These are phyloP conservation scores for Aspergillus mulundensis DNA, from an alignment of 495 filamentous ascomycete genomes.

Conservation along the genomic window DNA sequence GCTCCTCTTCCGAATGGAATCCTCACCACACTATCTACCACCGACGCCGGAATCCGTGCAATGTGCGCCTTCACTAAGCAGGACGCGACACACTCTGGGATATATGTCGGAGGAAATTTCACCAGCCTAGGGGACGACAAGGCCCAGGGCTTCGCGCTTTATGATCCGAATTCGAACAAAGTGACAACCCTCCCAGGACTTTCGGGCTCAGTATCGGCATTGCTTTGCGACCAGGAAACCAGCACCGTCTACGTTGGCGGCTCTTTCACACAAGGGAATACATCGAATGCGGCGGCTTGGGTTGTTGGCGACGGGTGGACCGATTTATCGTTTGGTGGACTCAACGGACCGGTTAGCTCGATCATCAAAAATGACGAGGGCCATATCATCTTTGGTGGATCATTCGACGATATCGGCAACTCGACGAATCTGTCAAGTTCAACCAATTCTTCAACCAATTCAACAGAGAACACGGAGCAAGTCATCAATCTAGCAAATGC, in stretches of 20 bases:
- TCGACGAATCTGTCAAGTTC: constrained; percentile 55
- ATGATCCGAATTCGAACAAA: constrained; percentile 61
- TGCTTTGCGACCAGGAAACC: constrained; percentile 79
- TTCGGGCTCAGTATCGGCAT: constrained; percentile 70
- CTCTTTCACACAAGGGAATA: constrained; percentile 70
- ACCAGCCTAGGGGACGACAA: constrained; percentile 78
- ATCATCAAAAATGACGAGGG: constrained; percentile 75
- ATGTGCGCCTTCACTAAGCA: constrained; percentile 78
- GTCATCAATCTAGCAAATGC: constrained; percentile 79
- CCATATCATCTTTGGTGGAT: constrained; percentile 86
- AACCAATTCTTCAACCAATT: constrained; percentile 30
- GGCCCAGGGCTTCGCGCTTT: constrained; percentile 75
- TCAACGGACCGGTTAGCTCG: constrained; percentile 88
- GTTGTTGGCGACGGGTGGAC: constrained; percentile 64
- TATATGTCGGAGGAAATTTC: constrained; percentile 92
- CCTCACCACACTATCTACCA: constrained; percentile 64
- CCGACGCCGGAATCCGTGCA: constrained; percentile 77
- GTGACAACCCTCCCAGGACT: constrained; percentile 74
- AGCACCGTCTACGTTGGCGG: constrained; percentile 90
- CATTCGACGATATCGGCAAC: constrained; percentile 89
- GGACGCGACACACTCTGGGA: constrained; percentile 63
- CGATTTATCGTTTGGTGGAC: constrained; percentile 83
- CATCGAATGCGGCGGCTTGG: constrained; percentile 89
- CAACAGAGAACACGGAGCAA: constrained; percentile 61
- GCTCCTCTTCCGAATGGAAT: constrained; percentile 81